These are phyloP conservation scores for Huiozyma naganishii DNA, from an alignment of 805 yeast species.

Conservation along the genomic window DNA sequence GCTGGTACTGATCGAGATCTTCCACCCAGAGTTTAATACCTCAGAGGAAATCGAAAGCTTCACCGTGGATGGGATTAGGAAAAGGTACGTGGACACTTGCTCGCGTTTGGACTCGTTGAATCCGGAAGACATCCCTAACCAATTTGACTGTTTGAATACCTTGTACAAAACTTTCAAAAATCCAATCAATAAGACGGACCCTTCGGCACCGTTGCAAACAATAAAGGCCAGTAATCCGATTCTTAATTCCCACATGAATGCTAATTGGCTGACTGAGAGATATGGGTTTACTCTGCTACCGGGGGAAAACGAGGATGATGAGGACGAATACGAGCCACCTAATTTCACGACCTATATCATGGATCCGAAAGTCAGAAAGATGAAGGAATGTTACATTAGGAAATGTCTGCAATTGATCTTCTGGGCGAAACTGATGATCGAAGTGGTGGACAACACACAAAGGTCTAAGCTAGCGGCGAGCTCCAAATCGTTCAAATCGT, in stretches of 20 bases:
- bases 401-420: constrained; percentile 44
- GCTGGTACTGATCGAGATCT: constrained; percentile 43
- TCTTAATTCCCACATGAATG: constrained; percentile 47
- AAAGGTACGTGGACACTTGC: constrained; percentile 36
- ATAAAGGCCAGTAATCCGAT: constrained; percentile 42
- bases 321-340: constrained; percentile 38
- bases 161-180: constrained; percentile 55
- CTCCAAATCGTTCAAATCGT: constrained; percentile 20
- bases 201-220: constrained; percentile 40
- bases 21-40: constrained; percentile 37
- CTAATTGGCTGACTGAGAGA: constrained; percentile 38
- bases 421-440: constrained; percentile 29
- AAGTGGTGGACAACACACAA: constrained; percentile 6
- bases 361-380: constrained; percentile 24
- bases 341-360: constrained; percentile 26
- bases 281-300: constrained; percentile 34
- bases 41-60: constrained; percentile 37
- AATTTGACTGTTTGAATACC: constrained; percentile 49
- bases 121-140: constrained; percentile 34
- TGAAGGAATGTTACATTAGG: constrained; percentile 42
- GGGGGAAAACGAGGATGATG: constrained; percentile 19
- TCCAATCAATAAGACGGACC: constrained; percentile 39
- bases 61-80: constrained; percentile 38
- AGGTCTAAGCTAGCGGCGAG: constrained; percentile 7
- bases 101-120: constrained; percentile 17